phyloP scores from a whole-genome alignment of 768 basidiomycete species.

The Collybiopsis confluens region DNA sequence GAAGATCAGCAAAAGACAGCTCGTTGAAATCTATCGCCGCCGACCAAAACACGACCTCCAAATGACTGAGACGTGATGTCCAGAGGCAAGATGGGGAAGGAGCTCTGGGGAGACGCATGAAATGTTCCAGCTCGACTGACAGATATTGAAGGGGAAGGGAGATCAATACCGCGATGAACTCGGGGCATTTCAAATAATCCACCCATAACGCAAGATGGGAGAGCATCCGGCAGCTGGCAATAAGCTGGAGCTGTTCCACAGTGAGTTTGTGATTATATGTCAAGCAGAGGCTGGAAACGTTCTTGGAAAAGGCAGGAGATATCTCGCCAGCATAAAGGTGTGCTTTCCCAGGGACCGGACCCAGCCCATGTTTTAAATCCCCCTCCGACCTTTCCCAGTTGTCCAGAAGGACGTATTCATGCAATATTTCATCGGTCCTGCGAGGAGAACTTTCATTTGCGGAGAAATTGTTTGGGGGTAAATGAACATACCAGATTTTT shows the following conservation, averaged over 20 bases:
- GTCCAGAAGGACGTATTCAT: constrained; percentile 7
- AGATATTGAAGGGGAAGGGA: background rate
- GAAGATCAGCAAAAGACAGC: background rate
- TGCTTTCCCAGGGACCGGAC: background rate
- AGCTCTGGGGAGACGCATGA: background rate
- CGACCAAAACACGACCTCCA: constrained; percentile 6
- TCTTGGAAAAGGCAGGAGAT: background rate
- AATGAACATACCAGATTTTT: constrained; percentile 1
- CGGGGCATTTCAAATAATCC: background rate
- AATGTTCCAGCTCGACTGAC: constrained; percentile 3
- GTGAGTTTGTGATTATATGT: constrained; percentile 4
- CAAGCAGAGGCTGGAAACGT: constrained; percentile 6
- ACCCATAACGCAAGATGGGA: constrained; percentile 5
- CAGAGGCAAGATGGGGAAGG: background rate
- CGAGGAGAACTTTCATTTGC: background rate
- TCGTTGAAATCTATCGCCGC: background rate
- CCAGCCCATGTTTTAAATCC: constrained; percentile 2
- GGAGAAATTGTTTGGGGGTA: background rate
- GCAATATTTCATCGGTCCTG: constrained; percentile 5
- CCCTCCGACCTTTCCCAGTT: constrained; percentile 5
- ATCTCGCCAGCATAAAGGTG: constrained; percentile 3
- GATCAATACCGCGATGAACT: background rate
- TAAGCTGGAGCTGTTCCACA: background rate
- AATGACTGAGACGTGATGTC: constrained; percentile 2
- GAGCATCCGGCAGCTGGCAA: background rate